phyloP scores from a whole-genome alignment of 257 asterid species.

The Nicotiana benthamiana region DNA sequence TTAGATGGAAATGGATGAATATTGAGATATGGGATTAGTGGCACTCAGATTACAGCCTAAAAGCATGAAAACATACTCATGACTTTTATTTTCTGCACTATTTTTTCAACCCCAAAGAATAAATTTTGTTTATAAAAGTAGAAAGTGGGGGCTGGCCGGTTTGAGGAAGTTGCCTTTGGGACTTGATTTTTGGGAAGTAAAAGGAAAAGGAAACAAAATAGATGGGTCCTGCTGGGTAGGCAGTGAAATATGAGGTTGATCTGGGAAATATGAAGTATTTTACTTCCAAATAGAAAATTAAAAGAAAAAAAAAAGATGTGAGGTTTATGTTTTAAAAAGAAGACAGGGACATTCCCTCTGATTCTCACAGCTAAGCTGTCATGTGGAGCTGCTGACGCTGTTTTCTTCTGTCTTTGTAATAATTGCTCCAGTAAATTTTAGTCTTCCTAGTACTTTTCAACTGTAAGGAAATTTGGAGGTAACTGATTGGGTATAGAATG shows the following conservation, averaged over 20 bases:
- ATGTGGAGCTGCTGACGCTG: background rate
- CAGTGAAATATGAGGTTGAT: background rate
- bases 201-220: background rate
- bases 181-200: background rate
- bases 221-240: background rate
- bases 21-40: conserved; percentile 25
- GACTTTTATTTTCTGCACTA: conserved; percentile 11
- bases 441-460: background rate
- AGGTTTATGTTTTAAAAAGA: too few relatives aligned
- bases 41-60: conserved; percentile 43
- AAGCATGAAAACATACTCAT: conserved; percentile 36
- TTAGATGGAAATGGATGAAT: conserved; percentile 10
- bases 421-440: background rate
- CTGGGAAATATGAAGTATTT: too few relatives aligned
- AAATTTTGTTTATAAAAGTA: conserved; percentile 9
- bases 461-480: background rate
- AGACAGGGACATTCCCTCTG: background rate
- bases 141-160: conserved; percentile 19
- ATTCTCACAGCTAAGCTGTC: conserved; percentile 5
- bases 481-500: background rate
- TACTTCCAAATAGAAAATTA: too few relatives aligned
- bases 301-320: too few relatives aligned
- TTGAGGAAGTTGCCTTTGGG: background rate
- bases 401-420: background rate
- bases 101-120: conserved; percentile 12